phyloP scores from a whole-genome alignment of 345 rosid species.

The Rhizophora apiculata region DNA sequence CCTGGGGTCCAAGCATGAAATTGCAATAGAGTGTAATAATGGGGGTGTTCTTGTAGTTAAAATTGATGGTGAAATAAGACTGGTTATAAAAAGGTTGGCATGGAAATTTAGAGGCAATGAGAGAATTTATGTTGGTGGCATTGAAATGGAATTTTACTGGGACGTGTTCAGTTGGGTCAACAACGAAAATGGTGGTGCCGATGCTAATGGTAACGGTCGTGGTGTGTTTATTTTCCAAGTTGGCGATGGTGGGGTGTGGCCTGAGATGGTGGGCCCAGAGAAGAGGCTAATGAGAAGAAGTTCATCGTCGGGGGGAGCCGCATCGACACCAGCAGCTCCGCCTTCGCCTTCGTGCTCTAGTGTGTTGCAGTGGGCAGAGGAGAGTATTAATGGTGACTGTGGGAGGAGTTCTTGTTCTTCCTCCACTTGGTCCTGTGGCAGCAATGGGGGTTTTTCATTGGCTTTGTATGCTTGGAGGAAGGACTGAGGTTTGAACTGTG shows the following conservation, averaged over 20 bases:
- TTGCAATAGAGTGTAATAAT: conserved; percentile 36
- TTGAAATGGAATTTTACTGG: conserved; percentile 53
- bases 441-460: conserved; percentile 50
- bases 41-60: conserved; percentile 42
- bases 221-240: conserved; percentile 62
- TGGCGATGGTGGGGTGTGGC: conserved; percentile 65
- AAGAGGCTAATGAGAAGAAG: conserved; percentile 55
- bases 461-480: conserved; percentile 55
- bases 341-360: conserved; percentile 41
- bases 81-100: conserved; percentile 41
- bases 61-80: conserved; percentile 44
- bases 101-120: conserved; percentile 66
- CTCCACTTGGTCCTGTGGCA: conserved; percentile 44
- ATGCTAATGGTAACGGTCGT: conserved; percentile 19
- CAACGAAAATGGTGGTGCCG: background rate
- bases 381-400: conserved; percentile 44
- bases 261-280: conserved; percentile 56
- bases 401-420: conserved; percentile 60
- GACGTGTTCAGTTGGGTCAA: conserved; percentile 56
- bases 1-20: conserved; percentile 49
- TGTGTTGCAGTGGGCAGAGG: conserved; percentile 67
- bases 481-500: background rate
- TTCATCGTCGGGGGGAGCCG: conserved; percentile 22
- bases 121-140: conserved; percentile 35
- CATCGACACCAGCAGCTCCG: conserved; percentile 10